Percentiles rank a stretch among this genome's conserved stretches.
These are phyloP conservation scores for Castanopsis chinensis DNA, from an alignment of 306 rosid genomes.

Conservation along the genomic window DNA sequence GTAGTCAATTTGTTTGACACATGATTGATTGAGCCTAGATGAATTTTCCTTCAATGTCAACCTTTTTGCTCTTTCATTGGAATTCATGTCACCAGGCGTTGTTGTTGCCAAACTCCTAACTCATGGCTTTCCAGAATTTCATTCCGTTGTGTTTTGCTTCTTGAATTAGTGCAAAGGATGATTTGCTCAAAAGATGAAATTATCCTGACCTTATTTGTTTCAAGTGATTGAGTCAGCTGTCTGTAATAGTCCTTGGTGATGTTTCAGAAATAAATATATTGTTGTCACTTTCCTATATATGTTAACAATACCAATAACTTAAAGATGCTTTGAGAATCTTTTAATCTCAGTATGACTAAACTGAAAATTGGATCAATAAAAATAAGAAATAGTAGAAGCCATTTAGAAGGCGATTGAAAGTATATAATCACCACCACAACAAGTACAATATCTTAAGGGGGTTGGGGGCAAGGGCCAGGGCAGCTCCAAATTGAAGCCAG, in stretches of 20 bases:
- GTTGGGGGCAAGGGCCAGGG: fast-evolving
- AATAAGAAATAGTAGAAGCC: no score
- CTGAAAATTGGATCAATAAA: no score
- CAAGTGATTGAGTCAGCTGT: no score
- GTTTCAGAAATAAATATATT: neutral
- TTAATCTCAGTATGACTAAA: no score
- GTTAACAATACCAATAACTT: no score
- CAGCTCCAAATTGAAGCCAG: fast-evolving
- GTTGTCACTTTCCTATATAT: neutral
- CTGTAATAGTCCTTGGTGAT: neutral
- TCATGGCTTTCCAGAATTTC: neutral
- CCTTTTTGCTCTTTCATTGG: neutral
- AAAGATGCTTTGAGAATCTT: no score
- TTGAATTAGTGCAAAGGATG: neutral
- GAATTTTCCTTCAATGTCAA: neutral
- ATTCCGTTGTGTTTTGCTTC: no score
- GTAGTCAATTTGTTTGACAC: neutral
- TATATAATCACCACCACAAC: no score
- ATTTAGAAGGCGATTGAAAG: no score
- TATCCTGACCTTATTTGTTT: no score
- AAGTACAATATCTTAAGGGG: no score
- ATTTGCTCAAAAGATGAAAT: neutral
- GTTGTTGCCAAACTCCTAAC: neutral
- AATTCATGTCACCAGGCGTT: neutral
- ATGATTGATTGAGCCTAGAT: slow-evolving; percentile 44